Evolutionary conservation across 495 filamentous ascomycete genomes (phyloP).

Genomic region (Patellaria atrata): DNA sequence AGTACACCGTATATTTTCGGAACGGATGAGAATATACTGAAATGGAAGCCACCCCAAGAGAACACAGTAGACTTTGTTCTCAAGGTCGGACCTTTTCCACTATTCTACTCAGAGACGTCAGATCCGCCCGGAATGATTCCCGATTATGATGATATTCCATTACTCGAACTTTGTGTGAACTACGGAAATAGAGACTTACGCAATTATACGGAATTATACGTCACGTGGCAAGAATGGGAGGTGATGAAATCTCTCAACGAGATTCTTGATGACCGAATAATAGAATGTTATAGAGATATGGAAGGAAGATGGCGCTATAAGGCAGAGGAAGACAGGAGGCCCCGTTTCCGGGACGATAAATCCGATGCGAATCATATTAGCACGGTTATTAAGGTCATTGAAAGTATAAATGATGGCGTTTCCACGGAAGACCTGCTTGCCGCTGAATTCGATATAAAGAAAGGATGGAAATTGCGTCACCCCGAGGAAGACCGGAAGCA

Average conservation of each 20-base stretch:
- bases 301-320: conserved; percentile 61
- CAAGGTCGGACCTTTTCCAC: conserved; percentile 53
- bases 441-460: conserved; percentile 46
- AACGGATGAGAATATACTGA: conserved; percentile 84
- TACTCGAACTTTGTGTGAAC: conserved; percentile 40
- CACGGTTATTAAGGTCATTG: conserved; percentile 64
- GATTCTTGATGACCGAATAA: conserved; percentile 66
- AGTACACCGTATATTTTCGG: conserved; percentile 72
- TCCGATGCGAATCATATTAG: conserved; percentile 73
- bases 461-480: conserved; percentile 49
- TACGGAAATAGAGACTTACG: conserved; percentile 44
- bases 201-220: conserved; percentile 46
- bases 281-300: conserved; percentile 73
- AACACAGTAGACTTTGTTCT: conserved; percentile 89
- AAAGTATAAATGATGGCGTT: conserved; percentile 66
- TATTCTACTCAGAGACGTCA: conserved; percentile 45
- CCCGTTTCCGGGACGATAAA: conserved; percentile 84
- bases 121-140: conserved; percentile 29
- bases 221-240: conserved; percentile 74
- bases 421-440: conserved; percentile 50
- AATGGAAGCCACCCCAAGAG: conserved; percentile 89
- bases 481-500: conserved; percentile 4
- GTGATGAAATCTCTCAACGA: conserved; percentile 50
- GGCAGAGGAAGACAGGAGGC: conserved; percentile 27
- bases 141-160: conserved; percentile 50